phyloP scores from a whole-genome alignment of 1,284 basidiomycete species.

The Puccinia coronata region DNA sequence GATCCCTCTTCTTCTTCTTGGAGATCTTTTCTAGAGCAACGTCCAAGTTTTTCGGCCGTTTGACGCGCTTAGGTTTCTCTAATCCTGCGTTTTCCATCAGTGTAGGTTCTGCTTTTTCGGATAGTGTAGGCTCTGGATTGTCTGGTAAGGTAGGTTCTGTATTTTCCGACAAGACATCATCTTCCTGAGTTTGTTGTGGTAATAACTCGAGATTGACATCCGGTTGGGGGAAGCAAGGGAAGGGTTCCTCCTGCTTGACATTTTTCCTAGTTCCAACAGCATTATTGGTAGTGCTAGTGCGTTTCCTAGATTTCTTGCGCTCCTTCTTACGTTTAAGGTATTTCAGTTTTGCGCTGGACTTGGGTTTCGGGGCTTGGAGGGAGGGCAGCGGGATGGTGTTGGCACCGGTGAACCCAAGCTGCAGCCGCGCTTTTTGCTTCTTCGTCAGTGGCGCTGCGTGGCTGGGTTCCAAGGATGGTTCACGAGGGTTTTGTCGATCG shows the following conservation, averaged over 20 bases:
- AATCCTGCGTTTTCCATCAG: too few species aligned
- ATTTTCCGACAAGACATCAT: too few species aligned
- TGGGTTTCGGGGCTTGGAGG: slow-evolving; percentile 52
- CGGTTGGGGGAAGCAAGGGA: not conserved
- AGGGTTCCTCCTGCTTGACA: slow-evolving; percentile 48
- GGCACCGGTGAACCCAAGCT: slow-evolving; percentile 40
- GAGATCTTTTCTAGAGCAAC: slow-evolving; percentile 23
- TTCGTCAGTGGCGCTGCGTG: slow-evolving; percentile 31
- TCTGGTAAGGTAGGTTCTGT: too few species aligned
- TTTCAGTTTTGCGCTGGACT: slow-evolving; percentile 67
- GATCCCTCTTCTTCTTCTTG: slow-evolving; percentile 32
- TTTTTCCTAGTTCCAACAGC: slow-evolving; percentile 57
- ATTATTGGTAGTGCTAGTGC: slow-evolving; percentile 59
- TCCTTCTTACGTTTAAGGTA: slow-evolving; percentile 71
- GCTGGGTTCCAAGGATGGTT: not conserved
- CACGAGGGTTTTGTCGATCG: not conserved
- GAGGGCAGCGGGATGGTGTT: slow-evolving; percentile 42
- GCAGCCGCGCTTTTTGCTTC: slow-evolving; percentile 41
- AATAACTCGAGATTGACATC: not conserved
- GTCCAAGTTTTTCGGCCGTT: slow-evolving; percentile 46
- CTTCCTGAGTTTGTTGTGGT: not conserved
- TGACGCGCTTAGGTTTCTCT: slow-evolving; percentile 10
- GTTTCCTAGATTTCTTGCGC: slow-evolving; percentile 65
- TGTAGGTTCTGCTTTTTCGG: too few species aligned
- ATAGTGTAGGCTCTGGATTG: too few species aligned